A percentile compares a stretch with the other conserved stretches of the same genome.
phyloP scores from a whole-genome alignment of 2,329 filamentous ascomycete species.

The Xylaria sp. region DNA sequence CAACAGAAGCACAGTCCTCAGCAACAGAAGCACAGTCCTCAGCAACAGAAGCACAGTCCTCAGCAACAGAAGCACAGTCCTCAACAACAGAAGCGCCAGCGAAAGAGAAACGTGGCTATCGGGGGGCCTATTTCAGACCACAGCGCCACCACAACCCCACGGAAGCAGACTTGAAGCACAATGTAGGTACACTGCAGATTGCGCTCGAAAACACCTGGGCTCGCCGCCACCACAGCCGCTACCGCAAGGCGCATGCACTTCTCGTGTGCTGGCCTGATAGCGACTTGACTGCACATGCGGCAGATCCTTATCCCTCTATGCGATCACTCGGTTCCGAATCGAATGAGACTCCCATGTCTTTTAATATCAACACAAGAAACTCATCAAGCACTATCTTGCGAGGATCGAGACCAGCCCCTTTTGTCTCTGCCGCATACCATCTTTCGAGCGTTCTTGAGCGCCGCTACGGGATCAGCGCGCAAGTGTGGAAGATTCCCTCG shows the following conservation, averaged over 20 bases:
- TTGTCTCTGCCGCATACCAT: slow-evolving; percentile 31
- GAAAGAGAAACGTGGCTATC: neutral
- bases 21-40: too few species aligned
- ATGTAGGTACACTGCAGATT: slow-evolving; percentile 3
- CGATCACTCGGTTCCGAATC: neutral
- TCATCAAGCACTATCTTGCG: neutral
- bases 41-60: too few species aligned
- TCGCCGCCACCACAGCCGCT: slow-evolving; percentile 32
- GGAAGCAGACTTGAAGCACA: slow-evolving; percentile 22
- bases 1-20: too few species aligned
- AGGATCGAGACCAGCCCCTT: slow-evolving; percentile 13
- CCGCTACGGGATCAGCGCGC: slow-evolving; percentile 28
- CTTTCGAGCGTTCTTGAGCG: slow-evolving; percentile 27
- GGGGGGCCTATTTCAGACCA: neutral
- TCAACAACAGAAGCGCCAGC: neutral
- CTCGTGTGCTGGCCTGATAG: slow-evolving; percentile 37
- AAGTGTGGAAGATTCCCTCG: slow-evolving; percentile 35
- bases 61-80: neutral
- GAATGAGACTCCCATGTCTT: neutral
- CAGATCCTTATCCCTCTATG: neutral
- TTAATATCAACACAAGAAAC: neutral
- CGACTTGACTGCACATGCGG: neutral
- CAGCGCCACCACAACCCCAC: slow-evolving; percentile 12
- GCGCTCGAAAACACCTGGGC: slow-evolving; percentile 25
- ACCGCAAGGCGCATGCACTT: slow-evolving; percentile 27